These are phyloP conservation scores for Rhizoclosmatium sp. DNA, from an alignment of 192 early-diverging fungal species.

Conservation along the genomic window DNA sequence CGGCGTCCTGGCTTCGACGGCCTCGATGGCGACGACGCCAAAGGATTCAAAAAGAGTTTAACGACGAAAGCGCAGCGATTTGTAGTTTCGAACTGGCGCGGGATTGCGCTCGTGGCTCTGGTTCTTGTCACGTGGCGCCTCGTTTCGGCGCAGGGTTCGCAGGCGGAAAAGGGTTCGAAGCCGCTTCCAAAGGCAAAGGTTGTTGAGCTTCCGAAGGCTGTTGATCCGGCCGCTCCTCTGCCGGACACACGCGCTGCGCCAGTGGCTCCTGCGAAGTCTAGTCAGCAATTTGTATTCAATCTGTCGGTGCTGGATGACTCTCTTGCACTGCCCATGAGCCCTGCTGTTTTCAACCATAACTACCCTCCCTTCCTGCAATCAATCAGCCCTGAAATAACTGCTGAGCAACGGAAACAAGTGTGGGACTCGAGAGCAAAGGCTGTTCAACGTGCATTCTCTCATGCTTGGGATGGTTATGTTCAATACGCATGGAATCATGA, in stretches of 20 bases:
- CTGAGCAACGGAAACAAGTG: constrained; percentile 8
- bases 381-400: neutral
- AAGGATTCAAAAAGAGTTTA: neutral
- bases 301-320: constrained; percentile 22
- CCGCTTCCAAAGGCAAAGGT: neutral
- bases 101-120: neutral
- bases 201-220: neutral
- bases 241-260: neutral
- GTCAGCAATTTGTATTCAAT: neutral
- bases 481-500: constrained; percentile 79
- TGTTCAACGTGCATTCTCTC: constrained; percentile 73
- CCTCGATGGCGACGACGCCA: constrained; percentile 17
- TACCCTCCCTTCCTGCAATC: constrained; percentile 5
- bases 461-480: constrained; percentile 85
- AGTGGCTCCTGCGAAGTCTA: neutral
- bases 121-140: neutral
- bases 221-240: neutral
- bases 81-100: neutral
- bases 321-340: neutral
- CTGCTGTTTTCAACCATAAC: neutral
- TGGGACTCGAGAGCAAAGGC: constrained; percentile 38
- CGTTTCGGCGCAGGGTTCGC: neutral
- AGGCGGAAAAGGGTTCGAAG: neutral
- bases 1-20: neutral
- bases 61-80: neutral